Percentiles rank a stretch among this genome's conserved stretches.
Evolutionary conservation across 2,329 filamentous ascomycete genomes (phyloP).

Genomic region (Calonectria leucothoes): DNA sequence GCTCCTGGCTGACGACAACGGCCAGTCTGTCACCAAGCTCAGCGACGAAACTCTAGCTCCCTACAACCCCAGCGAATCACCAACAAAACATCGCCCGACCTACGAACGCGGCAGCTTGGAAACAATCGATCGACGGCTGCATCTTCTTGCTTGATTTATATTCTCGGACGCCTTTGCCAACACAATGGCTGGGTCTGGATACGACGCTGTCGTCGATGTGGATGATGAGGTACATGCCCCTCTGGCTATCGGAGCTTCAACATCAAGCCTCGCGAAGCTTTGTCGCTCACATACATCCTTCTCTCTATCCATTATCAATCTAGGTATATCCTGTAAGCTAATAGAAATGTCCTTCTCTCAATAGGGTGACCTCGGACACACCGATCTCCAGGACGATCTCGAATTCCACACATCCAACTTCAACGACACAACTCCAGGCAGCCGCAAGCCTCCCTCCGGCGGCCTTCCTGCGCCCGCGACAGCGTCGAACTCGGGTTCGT

Average conservation of each 20-base stretch:
- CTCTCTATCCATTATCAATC: not conserved
- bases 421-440: constrained; percentile 65
- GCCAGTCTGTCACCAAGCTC: constrained; percentile 42
- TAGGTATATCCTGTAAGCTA: not conserved
- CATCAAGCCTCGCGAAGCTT: constrained; percentile 10
- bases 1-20: constrained; percentile 49
- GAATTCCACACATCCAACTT: constrained; percentile 98
- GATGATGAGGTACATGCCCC: constrained; percentile 81
- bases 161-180: constrained; percentile 12
- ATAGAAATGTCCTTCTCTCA: constrained; percentile 26
- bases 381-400: constrained; percentile 97
- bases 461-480: constrained; percentile 70
- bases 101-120: not conserved
- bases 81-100: not conserved
- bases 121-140: not conserved
- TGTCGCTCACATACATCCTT: not conserved
- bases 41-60: constrained; percentile 23
- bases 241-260: constrained; percentile 29
- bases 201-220: constrained; percentile 97
- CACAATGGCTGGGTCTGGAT: constrained; percentile 84
- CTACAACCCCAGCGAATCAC: constrained; percentile 23
- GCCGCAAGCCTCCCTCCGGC: constrained; percentile 58
- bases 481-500: constrained; percentile 56
- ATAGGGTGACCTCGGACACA: constrained; percentile 96
- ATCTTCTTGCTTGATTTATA: not conserved